Percentiles rank a stretch among this genome's conserved stretches.
These are phyloP conservation scores for Huntiella savannae DNA, from an alignment of 2,329 filamentous ascomycete genomes.

Conservation along the genomic window DNA sequence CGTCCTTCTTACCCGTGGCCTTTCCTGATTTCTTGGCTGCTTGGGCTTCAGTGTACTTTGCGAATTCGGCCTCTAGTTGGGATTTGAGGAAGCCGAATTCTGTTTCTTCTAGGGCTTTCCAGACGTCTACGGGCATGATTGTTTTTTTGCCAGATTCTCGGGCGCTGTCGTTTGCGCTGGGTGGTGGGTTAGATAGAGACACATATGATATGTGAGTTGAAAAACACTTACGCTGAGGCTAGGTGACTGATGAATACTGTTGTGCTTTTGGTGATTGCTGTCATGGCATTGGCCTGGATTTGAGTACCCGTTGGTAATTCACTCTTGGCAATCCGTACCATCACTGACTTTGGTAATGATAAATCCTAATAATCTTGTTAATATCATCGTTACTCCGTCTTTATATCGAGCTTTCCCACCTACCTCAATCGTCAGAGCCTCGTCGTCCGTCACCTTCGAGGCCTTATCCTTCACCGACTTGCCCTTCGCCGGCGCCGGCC, in stretches of 20 bases:
- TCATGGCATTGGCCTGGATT: conserved; percentile 63
- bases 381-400: neutral
- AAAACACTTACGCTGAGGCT: conserved; percentile 43
- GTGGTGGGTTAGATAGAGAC: neutral
- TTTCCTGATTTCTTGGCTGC: conserved; percentile 57
- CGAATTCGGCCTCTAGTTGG: conserved; percentile 55
- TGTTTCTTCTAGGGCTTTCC: conserved; percentile 56
- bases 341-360: conserved; percentile 60
- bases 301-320: conserved; percentile 65
- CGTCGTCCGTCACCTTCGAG: conserved; percentile 15
- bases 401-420: neutral
- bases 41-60: conserved; percentile 56
- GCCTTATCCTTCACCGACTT: conserved; percentile 19
- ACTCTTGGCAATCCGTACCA: conserved; percentile 61
- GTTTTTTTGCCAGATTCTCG: conserved; percentile 53
- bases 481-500: conserved; percentile 15
- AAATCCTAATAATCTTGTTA: conserved; percentile 32
- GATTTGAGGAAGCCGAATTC: conserved; percentile 56
- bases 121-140: conserved; percentile 55
- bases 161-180: conserved; percentile 56
- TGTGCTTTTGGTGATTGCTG: conserved; percentile 63
- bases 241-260: conserved; percentile 73
- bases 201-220: neutral
- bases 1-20: conserved; percentile 48
- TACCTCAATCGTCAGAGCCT: conserved; percentile 35